These are phyloP conservation scores for Lecanicillium sp. DNA, from an alignment of 2,329 filamentous ascomycete genomes.

Conservation along the genomic window DNA sequence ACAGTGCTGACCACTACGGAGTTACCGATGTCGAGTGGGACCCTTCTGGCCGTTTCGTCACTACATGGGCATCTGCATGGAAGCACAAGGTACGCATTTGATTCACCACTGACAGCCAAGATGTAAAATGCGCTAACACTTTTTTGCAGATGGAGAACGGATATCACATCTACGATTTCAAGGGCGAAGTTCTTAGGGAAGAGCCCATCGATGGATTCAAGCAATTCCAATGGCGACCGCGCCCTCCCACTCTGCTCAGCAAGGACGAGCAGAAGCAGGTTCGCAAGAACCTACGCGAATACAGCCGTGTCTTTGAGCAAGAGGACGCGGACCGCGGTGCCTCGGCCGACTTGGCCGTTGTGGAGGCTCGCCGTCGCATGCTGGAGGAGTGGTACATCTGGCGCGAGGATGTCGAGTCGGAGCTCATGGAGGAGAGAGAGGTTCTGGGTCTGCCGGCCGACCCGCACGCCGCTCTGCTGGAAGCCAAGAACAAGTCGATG, in stretches of 20 bases:
- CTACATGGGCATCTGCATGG: constrained; percentile 89
- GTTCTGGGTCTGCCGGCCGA: constrained; percentile 59
- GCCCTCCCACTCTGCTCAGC: constrained; percentile 80
- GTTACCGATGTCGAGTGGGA: constrained; percentile 98
- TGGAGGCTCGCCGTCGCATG: constrained; percentile 74
- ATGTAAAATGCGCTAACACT: constrained; percentile 9
- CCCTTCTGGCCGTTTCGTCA: constrained; percentile 88
- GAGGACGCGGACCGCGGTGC: constrained; percentile 90
- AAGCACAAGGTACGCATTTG: constrained; percentile 74
- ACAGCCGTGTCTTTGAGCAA: constrained; percentile 90
- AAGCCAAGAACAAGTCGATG: constrained; percentile 44
- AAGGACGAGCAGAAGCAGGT: constrained; percentile 98
- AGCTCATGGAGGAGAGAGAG: constrained; percentile 64
- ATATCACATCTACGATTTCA: constrained; percentile 97
- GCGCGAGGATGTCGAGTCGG: constrained; percentile 65
- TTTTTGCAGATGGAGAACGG: constrained; percentile 89
- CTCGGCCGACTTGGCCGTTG: constrained; percentile 86
- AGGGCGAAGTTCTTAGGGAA: constrained; percentile 80
- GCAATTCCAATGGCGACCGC: constrained; percentile 91
- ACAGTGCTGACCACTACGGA: constrained; percentile 89
- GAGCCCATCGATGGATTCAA: constrained; percentile 95
- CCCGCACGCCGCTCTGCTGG: constrained; percentile 53
- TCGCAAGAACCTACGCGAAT: constrained; percentile 97
- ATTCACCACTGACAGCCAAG: constrained; percentile 8
- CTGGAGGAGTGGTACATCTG: constrained; percentile 87